Base-by-base conservation (phyloP, 179 eudicot genomes). In the Gypsophila paniculata region DNA sequence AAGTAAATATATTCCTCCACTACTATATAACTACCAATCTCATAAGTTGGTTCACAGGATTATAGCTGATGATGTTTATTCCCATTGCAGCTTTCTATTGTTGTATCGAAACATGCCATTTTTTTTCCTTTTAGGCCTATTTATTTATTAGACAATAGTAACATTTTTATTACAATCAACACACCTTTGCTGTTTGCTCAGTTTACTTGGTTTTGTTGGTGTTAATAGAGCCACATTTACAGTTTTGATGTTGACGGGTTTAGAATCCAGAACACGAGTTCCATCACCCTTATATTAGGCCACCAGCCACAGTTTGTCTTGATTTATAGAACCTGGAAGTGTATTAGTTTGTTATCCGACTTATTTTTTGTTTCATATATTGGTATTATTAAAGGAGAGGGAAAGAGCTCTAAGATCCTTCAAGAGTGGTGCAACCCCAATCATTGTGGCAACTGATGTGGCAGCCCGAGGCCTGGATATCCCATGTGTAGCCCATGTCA, bases 401-500 rank as follows among this genome's bases (percentile, higher is more conserved):
- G 88, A 86, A 69, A 75, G 85, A 46, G 96, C 91, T 0, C 44
- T 91, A 79, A 86, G 80, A 70, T 80, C 82, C 6, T 91, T 91
- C 86, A 87, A 80, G 78, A 82, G 58, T 15, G 90, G 94, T 44
- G 69, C 55, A 10, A 86, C 90, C 21, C 89, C 92, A 58, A 82
- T 87, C 25, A 66, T 91, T 76, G 97, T 91, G 0, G 97, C 94
- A 2, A 91, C 97, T 18, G 96, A 88, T 78, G 93, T 90, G 21
- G 96, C 96, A 36, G 85, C 96, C 17, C 78, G 96, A 60, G 96
- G 96, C 5, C 72, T 90, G 44, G 96, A 90, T 71, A 85, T 90
- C 51, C 92, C 96, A 26, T 72, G 79, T 52, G 96, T 90, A 46
- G 88, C 92, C 54, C 96, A 90, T 29, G 93, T 90, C 71, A 77